A percentile compares a stretch with the other conserved stretches of the same genome.
These are phyloP conservation scores for Rubroboletus pulcherrimus DNA, from an alignment of 768 basidiomycete genomes.

Conservation along the genomic window DNA sequence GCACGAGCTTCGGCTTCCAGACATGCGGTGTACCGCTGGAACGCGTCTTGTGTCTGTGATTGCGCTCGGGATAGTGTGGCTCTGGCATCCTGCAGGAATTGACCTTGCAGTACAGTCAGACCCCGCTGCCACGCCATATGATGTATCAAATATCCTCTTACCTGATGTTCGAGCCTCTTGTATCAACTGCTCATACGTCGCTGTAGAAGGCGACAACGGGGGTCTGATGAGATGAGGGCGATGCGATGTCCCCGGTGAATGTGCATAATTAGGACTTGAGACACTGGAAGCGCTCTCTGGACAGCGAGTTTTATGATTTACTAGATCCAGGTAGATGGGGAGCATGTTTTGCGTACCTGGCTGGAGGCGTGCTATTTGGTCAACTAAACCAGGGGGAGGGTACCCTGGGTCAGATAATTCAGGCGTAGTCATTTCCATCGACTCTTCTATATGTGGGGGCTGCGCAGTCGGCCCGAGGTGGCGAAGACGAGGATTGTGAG, in stretches of 20 bases:
- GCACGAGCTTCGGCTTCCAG: constrained; percentile 67
- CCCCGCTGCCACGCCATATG: neutral
- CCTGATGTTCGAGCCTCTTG: constrained; percentile 60
- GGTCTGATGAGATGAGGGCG: constrained; percentile 39
- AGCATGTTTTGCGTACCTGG: constrained; percentile 25
- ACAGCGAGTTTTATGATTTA: constrained; percentile 1
- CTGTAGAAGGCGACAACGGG: constrained; percentile 50
- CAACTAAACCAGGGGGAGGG: constrained; percentile 27
- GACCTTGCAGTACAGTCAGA: constrained; percentile 37
- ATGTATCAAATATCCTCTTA: constrained; percentile 32
- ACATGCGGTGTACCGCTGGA: constrained; percentile 64
- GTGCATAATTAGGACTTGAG: constrained; percentile 31
- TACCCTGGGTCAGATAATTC: constrained; percentile 34
- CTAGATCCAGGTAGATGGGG: neutral
- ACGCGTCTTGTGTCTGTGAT: constrained; percentile 69
- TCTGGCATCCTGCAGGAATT: constrained; percentile 61
- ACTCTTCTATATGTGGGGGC: constrained; percentile 32
- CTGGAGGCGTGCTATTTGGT: constrained; percentile 34
- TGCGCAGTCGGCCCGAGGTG: constrained; percentile 38
- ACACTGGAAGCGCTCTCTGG: constrained; percentile 28
- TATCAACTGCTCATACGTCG: constrained; percentile 48
- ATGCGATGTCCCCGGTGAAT: constrained; percentile 29
- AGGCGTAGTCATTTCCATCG: constrained; percentile 34
- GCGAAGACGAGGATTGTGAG: constrained; percentile 78
- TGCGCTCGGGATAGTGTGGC: constrained; percentile 59